Evolutionary conservation across 1,284 basidiomycete genomes (phyloP).

Genomic region (Marasmius fiardii): DNA sequence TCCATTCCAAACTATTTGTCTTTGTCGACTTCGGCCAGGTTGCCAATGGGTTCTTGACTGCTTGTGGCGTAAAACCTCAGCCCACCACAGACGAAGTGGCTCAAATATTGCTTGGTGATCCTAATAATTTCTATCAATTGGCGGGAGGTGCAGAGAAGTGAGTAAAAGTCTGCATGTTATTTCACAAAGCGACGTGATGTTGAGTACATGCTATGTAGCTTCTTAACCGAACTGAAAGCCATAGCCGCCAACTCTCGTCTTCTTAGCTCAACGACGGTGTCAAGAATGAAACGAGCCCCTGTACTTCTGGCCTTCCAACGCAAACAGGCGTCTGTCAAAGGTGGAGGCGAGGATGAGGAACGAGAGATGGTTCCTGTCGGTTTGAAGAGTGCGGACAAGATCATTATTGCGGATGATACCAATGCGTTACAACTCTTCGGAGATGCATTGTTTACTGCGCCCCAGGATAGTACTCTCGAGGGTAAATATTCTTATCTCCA

Average conservation of each 20-base stretch:
- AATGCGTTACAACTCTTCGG: conserved; percentile 77
- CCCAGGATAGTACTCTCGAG: conserved; percentile 88
- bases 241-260: conserved; percentile 74
- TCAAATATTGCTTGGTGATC: conserved; percentile 61
- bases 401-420: conserved; percentile 80
- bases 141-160: conserved; percentile 65
- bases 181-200: background rate
- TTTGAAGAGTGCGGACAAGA: conserved; percentile 56
- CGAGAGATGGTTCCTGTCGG: conserved; percentile 62
- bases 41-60: conserved; percentile 83
- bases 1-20: conserved; percentile 78
- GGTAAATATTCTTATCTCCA: conserved; percentile 32
- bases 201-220: conserved; percentile 44
- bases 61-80: conserved; percentile 86
- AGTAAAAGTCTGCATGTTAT: conserved; percentile 18
- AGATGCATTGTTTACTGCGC: conserved; percentile 75
- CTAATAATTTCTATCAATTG: conserved; percentile 66
- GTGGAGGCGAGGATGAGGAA: conserved; percentile 62
- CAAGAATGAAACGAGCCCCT: conserved; percentile 66
- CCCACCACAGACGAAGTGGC: conserved; percentile 84
- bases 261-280: conserved; percentile 54
- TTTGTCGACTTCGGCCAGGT: conserved; percentile 87
- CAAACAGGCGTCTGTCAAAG: conserved; percentile 29
- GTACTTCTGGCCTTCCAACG: conserved; percentile 75
- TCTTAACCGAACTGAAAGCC: conserved; percentile 80